Evolutionary conservation across 805 yeast species (phyloP), one percentile per base, ranked within the genome.

Genomic region (Teunomyces gatunensis): DNA sequence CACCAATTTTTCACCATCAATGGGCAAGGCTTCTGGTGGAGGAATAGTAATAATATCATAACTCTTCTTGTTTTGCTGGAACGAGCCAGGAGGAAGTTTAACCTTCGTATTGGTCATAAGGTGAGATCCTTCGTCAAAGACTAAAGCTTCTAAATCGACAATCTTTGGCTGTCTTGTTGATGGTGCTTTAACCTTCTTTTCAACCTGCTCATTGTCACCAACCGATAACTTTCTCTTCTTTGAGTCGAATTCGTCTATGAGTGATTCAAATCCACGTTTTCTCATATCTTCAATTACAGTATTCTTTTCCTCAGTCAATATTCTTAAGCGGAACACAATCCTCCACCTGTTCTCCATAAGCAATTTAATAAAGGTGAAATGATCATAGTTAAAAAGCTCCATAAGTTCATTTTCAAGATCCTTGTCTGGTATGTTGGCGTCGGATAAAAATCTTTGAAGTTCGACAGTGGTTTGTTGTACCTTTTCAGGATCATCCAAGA

Each of bases 11-110:
- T 79, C 72, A 67, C 60, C 61, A 4, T 57, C 60, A 1, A 64
- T 67, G 3, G 81, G 75, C 1, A 71, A 65, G 1, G 65, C 52
- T 12, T 68, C 63, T 0, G 97, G 96, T 0, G 97, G 84, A 0
- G 99, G 99, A n/a, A 94, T 81, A 52, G 84, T 90, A 32, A 91
- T 87, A 56, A 89, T 95, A 59, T 92, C 98, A 67, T 92, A 92
- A 4, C 79, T 68, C 49, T 80, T 82, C 53, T 83, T 83, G 10
- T 81, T 79, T 49, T 87, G 80, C 58, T 87, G 89, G 61, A 81
- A 87, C 0, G 98, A 87, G 3, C 96, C 96, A 48, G 78, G 78
- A 0, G 99, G 98, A 3, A 94, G 77, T 45, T 77, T 76, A 18
- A 94, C 81, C 50, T 83, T 85, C 0, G 85, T 68, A 0, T 79